A percentile compares a stretch with the other conserved stretches of the same genome.
phyloP scores from a whole-genome alignment of 2,329 filamentous ascomycete species.

The Ilyonectria mors-panacis region DNA sequence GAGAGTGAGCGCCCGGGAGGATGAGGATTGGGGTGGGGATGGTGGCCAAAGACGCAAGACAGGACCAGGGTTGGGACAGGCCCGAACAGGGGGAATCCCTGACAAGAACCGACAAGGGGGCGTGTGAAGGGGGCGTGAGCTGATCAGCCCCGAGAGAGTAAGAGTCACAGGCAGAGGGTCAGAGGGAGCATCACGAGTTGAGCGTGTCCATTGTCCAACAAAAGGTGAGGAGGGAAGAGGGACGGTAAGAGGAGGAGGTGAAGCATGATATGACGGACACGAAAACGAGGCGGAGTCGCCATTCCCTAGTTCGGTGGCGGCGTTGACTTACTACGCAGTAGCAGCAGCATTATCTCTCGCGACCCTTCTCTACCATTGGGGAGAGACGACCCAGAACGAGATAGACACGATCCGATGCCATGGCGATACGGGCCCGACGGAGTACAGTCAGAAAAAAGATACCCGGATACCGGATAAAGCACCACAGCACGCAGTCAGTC shows the following conservation, averaged over 20 bases:
- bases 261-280: conserved; percentile 10
- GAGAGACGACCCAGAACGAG: background rate
- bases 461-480: background rate
- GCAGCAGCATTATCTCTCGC: background rate
- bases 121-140: background rate
- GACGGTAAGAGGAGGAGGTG: background rate
- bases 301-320: background rate
- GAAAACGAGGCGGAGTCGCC: background rate
- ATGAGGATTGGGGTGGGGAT: conserved; percentile 21
- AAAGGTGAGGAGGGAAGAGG: background rate
- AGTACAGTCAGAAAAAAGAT: background rate
- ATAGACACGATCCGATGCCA: background rate
- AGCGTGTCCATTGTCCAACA: background rate
- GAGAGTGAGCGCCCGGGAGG: conserved; percentile 1
- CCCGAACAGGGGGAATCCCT: conserved; percentile 1
- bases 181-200: background rate
- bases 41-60: conserved; percentile 24
- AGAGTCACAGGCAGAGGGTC: background rate
- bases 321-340: background rate
- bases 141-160: background rate
- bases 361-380: background rate
- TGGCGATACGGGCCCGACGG: background rate
- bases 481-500: no score
- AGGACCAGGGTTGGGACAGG: conserved; percentile 21
- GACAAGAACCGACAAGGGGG: background rate